A percentile compares a stretch with the other conserved stretches of the same genome.
Evolutionary conservation across 257 asterid genomes (phyloP).

Genomic region (Sherardia arvensis): DNA sequence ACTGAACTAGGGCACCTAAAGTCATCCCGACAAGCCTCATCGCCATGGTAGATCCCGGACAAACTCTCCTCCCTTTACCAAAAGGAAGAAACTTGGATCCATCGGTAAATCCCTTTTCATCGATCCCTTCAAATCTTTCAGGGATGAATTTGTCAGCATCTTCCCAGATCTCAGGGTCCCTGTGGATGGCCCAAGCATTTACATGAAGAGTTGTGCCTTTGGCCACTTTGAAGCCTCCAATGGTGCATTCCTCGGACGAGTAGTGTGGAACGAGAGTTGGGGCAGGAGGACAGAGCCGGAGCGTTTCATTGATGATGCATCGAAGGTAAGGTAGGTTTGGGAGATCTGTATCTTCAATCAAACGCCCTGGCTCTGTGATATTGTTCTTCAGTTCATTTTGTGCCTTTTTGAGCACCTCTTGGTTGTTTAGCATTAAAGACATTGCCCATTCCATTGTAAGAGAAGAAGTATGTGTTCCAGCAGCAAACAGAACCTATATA

Average conservation of each 20-base stretch:
- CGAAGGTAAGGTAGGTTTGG: constrained; percentile 24
- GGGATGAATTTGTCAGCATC: constrained; percentile 22
- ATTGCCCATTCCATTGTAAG: constrained; percentile 6
- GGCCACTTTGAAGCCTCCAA: constrained; percentile 16
- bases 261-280: constrained; percentile 29
- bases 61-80: constrained; percentile 15
- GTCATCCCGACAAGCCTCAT: constrained; percentile 1
- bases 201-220: constrained; percentile 22
- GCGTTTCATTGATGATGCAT: constrained; percentile 28
- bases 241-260: constrained; percentile 20
- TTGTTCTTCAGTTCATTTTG: neutral
- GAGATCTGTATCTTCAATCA: constrained; percentile 26
- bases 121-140: constrained; percentile 17
- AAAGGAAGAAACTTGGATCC: constrained; percentile 7
- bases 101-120: neutral
- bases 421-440: constrained; percentile 3
- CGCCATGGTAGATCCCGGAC: constrained; percentile 12
- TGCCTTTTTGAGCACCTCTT: neutral
- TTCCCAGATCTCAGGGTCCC: constrained; percentile 19
- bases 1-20: neutral
- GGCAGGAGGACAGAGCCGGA: constrained; percentile 25
- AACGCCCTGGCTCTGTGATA: neutral
- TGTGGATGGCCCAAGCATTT: constrained; percentile 31
- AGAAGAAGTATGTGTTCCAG: constrained; percentile 8
- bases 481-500: constrained; percentile 1